Percentiles rank a stretch among this genome's conserved stretches.
Conservation (phyloP, 192 early-diverging fungal genomes). For the Kickxella alabastrina region DNA sequence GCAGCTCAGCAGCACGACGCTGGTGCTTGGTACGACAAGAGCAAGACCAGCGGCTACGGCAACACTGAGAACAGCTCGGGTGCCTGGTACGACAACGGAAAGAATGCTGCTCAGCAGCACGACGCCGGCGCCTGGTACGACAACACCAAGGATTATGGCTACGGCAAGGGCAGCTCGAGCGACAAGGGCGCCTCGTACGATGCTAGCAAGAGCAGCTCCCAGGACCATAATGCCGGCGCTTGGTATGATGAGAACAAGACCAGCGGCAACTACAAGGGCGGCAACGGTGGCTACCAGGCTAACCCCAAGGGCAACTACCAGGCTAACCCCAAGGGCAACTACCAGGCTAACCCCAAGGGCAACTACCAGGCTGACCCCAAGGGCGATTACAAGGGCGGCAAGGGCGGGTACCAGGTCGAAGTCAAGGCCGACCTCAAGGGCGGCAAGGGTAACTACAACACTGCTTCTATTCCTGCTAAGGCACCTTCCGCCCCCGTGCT, state of each 20-base stretch:
- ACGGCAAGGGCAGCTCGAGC: not conserved
- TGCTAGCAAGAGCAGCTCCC: not conserved
- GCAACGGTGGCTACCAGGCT: not conserved
- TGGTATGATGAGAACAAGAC: not conserved
- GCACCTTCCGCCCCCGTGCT: not conserved
- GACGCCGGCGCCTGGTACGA: slow-evolving; percentile 1
- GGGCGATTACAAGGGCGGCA: not conserved
- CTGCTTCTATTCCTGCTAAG: not conserved
- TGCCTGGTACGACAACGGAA: slow-evolving; percentile 4
- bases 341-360: not conserved
- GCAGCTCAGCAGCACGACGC: not conserved
- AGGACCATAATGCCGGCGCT: not conserved
- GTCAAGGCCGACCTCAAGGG: slow-evolving; percentile 1
- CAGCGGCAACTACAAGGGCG: slow-evolving; percentile 1
- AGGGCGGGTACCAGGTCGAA: not conserved
- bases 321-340: not conserved
- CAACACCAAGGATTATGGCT: not conserved
- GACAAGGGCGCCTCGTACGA: not conserved
- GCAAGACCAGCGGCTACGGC: slow-evolving; percentile 6
- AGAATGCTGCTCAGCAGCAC: not conserved
- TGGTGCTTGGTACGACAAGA: slow-evolving; percentile 7
- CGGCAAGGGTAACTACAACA: slow-evolving; percentile 2
- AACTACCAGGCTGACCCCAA: not conserved
- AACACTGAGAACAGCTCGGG: slow-evolving; percentile 4
- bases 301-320: not conserved